Base-by-base conservation (phyloP, 805 yeast species). In the Starmerella khaoyaiensis region DNA sequence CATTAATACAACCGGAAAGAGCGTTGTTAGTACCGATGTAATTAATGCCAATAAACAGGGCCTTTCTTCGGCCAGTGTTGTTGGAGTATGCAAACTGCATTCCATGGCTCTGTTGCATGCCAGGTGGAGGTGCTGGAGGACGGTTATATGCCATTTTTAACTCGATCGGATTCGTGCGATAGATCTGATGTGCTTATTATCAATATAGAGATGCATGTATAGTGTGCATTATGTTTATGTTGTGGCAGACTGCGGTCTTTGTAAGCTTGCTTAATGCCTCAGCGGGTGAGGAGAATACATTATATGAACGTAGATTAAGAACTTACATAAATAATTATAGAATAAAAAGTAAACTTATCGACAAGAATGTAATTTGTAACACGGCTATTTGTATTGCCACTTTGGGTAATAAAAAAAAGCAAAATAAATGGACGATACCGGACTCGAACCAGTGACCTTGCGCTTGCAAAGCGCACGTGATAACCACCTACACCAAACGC, bases 1-100 rank as follows among this genome's bases (percentile, higher is more conserved):
- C 94, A 52, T 82, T 82, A 52, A 82, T 77, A 56, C 93, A 81
- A 1, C 94, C 94, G 30, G 74, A 63, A 32, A 82, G 59, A 44
- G 65, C 69, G 51, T 72, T 76, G 33, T 55, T 57, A 3, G 76
- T 59, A 5, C 84, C 84, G 42, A 71, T 63, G 57, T 82, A 82
- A 59, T 82, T 82, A 55, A 78, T 75, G 10, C 94, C 94, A 39
- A 82, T 65, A 34, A 80, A 53, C 37, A 82, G 55, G 2, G 93
- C 94, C 58, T 81, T 82, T 43, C 74, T 69, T 23, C 65, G 64
- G 11, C 93, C 93, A 4, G 70, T 60, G 62, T 86, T 77, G 49
- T 72, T 68, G 9, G 87, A 76, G 56, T 75, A 75, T 52, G 73
- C 76, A 50, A 61, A 70, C 15, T 61, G 63, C 49, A 55, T 52